Evolutionary conservation across 495 filamentous ascomycete species (phyloP), one percentile per base, ranked within the genome.

Genomic region (Talaromyces borbonicus): DNA sequence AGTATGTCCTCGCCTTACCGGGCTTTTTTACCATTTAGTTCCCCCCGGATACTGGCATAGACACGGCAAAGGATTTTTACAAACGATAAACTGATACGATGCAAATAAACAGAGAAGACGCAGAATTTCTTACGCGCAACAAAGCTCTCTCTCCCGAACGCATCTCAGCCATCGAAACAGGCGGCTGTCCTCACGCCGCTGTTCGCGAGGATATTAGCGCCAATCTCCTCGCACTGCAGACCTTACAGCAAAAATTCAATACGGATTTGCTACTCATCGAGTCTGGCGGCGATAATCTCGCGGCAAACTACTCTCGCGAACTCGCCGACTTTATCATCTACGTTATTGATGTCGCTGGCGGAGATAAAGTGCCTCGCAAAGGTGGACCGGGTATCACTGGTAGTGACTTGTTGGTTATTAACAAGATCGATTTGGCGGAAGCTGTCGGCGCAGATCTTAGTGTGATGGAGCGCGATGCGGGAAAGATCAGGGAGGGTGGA

Each of bases 251-350:
- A 20, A 67, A 79, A 38, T 94, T 92, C 73, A 53, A 60, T 33
- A 79, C 79, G 0, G 76, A 90, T 30, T 57, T 98, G 8, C 72
- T 95, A 23, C 78, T 98, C 16, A 98, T 98, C 56, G 92, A 98
- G 63, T 84, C 78, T 45, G 92, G 92, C 27, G 92, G 92, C 35
- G 92, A 98, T 56, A 98, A 98, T 60, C 77, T 98, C 0, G 92
- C 92, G 0, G 93, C 92, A 8, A 97, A 98, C 71, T 98, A 98
- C 69, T 81, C 74, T 32, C 71, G 92, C 36, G 92, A 98, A 65
- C 66, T 97, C 49, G 92, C 93, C 2, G 92, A 98, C 62, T 98
- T 83, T 60, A 98, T 97, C 59, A 79, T 98, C 60, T 98, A 98
- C 59, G 92, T 98, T 41, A 97, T 98, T 52, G 92, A 98, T 63